phyloP scores from a whole-genome alignment of 2,329 filamentous ascomycete species.

The Drechmeria coniospora region DNA sequence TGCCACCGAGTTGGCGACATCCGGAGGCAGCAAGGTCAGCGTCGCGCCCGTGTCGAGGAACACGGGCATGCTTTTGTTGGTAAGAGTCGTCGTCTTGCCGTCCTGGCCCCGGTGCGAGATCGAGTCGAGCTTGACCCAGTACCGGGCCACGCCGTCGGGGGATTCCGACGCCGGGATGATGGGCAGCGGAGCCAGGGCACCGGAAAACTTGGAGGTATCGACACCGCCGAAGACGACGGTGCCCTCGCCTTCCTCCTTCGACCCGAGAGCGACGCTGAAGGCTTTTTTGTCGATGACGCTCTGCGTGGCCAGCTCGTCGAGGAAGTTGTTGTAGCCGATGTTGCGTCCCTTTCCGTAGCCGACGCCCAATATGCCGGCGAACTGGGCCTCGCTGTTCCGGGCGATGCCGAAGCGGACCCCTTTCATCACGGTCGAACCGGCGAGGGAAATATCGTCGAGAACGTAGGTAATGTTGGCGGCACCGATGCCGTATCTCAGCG shows the following conservation, averaged over 20 bases:
- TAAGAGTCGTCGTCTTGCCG: constrained; percentile 12
- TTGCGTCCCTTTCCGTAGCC: constrained; percentile 43
- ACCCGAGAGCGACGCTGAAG: constrained; percentile 51
- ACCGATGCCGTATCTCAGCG: constrained; percentile 35
- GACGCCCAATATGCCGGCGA: constrained; percentile 54
- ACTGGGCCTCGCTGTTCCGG: constrained; percentile 29
- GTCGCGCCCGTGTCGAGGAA: constrained; percentile 60
- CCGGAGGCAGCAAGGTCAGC: constrained; percentile 47
- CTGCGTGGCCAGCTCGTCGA: constrained; percentile 33
- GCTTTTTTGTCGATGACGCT: constrained; percentile 43
- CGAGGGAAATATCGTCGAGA: constrained; percentile 27
- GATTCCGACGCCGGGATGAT: constrained; percentile 41
- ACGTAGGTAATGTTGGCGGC: constrained; percentile 34
- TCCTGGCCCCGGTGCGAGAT: constrained; percentile 25
- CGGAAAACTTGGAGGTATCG: constrained; percentile 48
- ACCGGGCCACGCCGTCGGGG: constrained; percentile 36
- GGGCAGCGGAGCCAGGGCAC: constrained; percentile 42
- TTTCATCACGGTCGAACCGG: constrained; percentile 21
- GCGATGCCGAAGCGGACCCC: constrained; percentile 52
- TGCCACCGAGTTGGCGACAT: constrained; percentile 33
- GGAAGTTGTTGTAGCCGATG: constrained; percentile 32
- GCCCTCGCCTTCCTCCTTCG: constrained; percentile 43
- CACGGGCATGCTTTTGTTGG: constrained; percentile 31
- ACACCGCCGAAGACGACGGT: constrained; percentile 53
- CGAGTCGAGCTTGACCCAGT: constrained; percentile 34